phyloP scores from a whole-genome alignment of 768 basidiomycete species.

The Dendrothele bispora region DNA sequence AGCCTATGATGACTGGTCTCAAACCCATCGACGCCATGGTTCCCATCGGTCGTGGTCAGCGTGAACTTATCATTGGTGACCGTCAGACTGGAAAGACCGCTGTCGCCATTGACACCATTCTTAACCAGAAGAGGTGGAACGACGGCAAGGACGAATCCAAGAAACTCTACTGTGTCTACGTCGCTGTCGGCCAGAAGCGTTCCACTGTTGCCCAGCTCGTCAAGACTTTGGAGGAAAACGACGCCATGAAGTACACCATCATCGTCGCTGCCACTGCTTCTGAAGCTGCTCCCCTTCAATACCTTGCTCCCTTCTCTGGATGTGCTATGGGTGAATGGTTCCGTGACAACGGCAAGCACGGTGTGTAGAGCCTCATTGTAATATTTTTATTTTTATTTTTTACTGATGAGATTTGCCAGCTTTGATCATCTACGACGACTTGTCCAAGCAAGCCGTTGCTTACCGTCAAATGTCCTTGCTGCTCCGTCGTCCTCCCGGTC shows the following conservation, averaged over 20 bases:
- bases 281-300: slow-evolving; percentile 98
- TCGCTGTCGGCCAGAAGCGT: slow-evolving; percentile 98
- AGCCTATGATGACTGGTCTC: slow-evolving; percentile 99
- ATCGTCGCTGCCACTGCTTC: slow-evolving; percentile 99
- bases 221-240: slow-evolving; percentile 99
- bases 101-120: slow-evolving; percentile 99
- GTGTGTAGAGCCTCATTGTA: slow-evolving; percentile 56
- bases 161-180: slow-evolving; percentile 99
- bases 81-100: slow-evolving; percentile 99
- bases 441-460: slow-evolving; percentile 99
- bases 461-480: slow-evolving; percentile 99
- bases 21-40: slow-evolving; percentile 99
- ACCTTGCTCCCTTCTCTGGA: slow-evolving; percentile 99
- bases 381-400: background rate
- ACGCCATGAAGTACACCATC: slow-evolving; percentile 99
- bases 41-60: slow-evolving; percentile 99
- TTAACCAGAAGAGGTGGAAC: slow-evolving; percentile 99
- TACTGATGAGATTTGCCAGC: slow-evolving; percentile 41
- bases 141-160: slow-evolving; percentile 94
- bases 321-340: slow-evolving; percentile 99
- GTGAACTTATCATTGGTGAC: slow-evolving; percentile 99
- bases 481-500: slow-evolving; percentile 99
- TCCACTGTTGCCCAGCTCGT: slow-evolving; percentile 99
- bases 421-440: slow-evolving; percentile 98
- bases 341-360: slow-evolving; percentile 99